Percentiles rank a stretch among this genome's conserved stretches.
phyloP scores from a whole-genome alignment of 331 rosid genomes.

The Cydonia oblonga region DNA sequence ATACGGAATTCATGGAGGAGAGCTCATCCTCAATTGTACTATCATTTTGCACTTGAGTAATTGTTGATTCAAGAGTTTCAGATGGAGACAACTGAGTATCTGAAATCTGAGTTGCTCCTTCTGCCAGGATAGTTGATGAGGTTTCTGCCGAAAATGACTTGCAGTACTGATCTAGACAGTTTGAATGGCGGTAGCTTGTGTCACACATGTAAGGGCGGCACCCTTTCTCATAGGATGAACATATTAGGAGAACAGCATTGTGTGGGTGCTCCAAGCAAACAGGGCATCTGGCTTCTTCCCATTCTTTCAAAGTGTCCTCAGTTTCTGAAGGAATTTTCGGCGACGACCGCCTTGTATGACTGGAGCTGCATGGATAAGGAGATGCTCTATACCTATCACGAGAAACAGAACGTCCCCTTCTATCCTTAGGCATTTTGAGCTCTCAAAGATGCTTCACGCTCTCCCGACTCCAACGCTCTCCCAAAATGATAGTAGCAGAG shows the following conservation, averaged over 20 bases:
- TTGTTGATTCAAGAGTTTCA: conserved; percentile 21
- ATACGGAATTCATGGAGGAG: conserved; percentile 31
- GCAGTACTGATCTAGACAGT: conserved; percentile 88
- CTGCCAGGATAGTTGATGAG: conserved; percentile 25
- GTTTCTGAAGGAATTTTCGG: conserved; percentile 41
- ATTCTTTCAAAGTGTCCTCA: conserved; percentile 55
- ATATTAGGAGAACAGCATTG: conserved; percentile 83
- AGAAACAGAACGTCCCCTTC: conserved; percentile 76
- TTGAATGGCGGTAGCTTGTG: conserved; percentile 96
- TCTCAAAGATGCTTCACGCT: conserved; percentile 12
- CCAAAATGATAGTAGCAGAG: conserved; percentile 9
- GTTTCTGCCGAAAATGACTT: conserved; percentile 53
- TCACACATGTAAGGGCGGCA: conserved; percentile 98
- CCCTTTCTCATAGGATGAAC: conserved; percentile 83
- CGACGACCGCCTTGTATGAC: conserved; percentile 27
- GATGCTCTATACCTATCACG: conserved; percentile 61
- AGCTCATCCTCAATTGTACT: conserved; percentile 31
- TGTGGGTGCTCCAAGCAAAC: conserved; percentile 99
- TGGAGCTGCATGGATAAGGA: conserved; percentile 75
- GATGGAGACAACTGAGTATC: conserved; percentile 14
- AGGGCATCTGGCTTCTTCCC: conserved; percentile 97
- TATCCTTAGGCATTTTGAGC: conserved; percentile 76
- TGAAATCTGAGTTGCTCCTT: conserved; percentile 29
- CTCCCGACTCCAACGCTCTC: conserved; percentile 9
- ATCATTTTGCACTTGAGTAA: conserved; percentile 32